phyloP scores from a whole-genome alignment of 768 basidiomycete genomes.

The Mycena haematopus region DNA sequence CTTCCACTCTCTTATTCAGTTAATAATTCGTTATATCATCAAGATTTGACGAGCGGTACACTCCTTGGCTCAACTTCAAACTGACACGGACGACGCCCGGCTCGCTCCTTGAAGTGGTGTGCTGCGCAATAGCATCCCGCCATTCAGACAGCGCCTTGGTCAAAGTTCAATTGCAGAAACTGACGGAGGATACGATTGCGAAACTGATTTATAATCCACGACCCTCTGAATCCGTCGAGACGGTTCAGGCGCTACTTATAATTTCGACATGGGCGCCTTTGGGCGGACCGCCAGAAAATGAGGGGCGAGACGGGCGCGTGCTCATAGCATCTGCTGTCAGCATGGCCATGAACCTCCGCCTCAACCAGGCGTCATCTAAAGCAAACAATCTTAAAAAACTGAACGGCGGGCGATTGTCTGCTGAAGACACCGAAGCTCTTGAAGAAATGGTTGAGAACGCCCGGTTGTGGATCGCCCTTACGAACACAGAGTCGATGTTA shows the following conservation, averaged over 20 bases:
- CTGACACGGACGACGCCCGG: conserved; percentile 36
- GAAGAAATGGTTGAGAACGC: conserved; percentile 44
- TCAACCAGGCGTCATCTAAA: conserved; percentile 40
- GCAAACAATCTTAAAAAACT: conserved; percentile 1
- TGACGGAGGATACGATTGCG: conserved; percentile 46
- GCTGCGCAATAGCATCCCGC: conserved; percentile 49
- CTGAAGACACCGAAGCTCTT: conserved; percentile 34
- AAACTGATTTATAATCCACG: conserved; percentile 47
- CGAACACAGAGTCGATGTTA: conserved; percentile 42
- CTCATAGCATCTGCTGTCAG: conserved; percentile 48
- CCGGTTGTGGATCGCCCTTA: conserved; percentile 45
- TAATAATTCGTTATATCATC: conserved; percentile 40
- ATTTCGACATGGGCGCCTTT: conserved; percentile 47
- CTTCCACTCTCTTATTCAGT: conserved; percentile 36
- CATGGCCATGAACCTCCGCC: conserved; percentile 50
- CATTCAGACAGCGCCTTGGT: conserved; percentile 43
- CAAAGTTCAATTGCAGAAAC: conserved; percentile 29
- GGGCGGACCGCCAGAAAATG: conserved; percentile 21
- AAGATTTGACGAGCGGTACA: conserved; percentile 51
- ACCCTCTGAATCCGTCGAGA: conserved; percentile 42
- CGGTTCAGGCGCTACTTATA: conserved; percentile 46
- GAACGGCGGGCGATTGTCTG: conserved; percentile 20
- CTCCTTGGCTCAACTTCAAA: conserved; percentile 50
- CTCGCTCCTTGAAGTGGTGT: conserved; percentile 44
- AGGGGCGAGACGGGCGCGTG: conserved; percentile 42